Evolutionary conservation across 805 yeast genomes (phyloP).

Genomic region (Starmerella vitae): DNA sequence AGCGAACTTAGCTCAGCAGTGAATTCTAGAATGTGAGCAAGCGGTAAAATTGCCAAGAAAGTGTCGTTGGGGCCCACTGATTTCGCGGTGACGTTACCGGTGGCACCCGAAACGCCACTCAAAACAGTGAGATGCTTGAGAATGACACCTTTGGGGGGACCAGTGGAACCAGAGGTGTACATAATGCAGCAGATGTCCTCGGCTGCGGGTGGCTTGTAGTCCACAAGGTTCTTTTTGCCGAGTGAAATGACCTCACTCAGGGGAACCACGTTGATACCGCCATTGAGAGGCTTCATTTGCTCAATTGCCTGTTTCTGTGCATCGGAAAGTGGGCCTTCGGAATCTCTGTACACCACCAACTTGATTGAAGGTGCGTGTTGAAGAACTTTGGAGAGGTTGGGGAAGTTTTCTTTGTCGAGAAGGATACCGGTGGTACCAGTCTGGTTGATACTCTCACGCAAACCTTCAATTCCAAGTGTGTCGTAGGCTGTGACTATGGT

Average conservation of each 20-base stretch:
- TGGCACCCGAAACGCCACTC: conserved; percentile 78
- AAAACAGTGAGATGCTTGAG: conserved; percentile 53
- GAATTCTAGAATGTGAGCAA: conserved; percentile 92
- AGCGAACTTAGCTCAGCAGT: conserved; percentile 67
- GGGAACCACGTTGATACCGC: conserved; percentile 42
- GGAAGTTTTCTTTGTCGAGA: conserved; percentile 66
- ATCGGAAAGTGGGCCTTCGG: conserved; percentile 39
- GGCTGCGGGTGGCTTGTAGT: conserved; percentile 35
- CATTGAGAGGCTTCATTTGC: conserved; percentile 59
- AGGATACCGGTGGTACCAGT: conserved; percentile 68
- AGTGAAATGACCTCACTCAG: conserved; percentile 49
- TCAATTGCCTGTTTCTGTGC: conserved; percentile 38
- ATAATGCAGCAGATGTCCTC: conserved; percentile 59
- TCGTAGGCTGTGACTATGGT: conserved; percentile 85
- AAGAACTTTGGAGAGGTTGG: conserved; percentile 58
- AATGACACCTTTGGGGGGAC: conserved; percentile 74
- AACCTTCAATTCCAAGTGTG: conserved; percentile 26
- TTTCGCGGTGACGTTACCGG: conserved; percentile 43
- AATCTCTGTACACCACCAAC: conserved; percentile 57
- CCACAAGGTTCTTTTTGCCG: conserved; percentile 42
- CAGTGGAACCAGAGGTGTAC: conserved; percentile 83
- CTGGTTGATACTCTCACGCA: conserved; percentile 72
- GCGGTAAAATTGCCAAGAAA: conserved; percentile 76
- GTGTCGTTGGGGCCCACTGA: conserved; percentile 47
- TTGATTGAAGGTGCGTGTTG: conserved; percentile 43